Base-by-base conservation (phyloP, 371 early-diverging fungal genomes). In the Lichtheimia ramosa region DNA sequence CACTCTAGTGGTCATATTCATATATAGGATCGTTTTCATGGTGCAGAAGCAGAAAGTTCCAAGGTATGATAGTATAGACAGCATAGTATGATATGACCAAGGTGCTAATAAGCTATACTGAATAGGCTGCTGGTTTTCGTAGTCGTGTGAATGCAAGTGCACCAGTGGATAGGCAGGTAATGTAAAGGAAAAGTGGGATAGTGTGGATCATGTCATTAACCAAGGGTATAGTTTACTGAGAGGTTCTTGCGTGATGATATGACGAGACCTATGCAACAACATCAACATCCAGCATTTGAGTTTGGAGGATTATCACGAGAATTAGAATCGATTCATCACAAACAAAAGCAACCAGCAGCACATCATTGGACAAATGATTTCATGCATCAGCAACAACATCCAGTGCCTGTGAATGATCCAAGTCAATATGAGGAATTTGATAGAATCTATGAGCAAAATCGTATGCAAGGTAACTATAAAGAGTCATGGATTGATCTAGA, bases 311-410 rank as follows among this genome's bases (percentile, higher is more conserved):
- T 90, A 59, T 64, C 63, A 42, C 71, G 74, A 49, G 90, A 88
- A 62, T 67, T 90, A 21, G 83, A 85, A 25, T 46, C 59, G 5
- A 79, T 88, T 48, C 46, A 46, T 34, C 34, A 34, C 34, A 34
- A 34, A 34, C 65, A 63, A 43, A 25, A 43, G 20, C 46, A n/a
- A 46, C 46, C n/a, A 8, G 46, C n/a, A 8, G 46, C 34, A 10
- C 34, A 64, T 14, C 79, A 83, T 62, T 92, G 92, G 92, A 80
- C 89, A 5, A 57, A 68, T 39, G 91, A 91, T 57, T 92, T 92
- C 67, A 77, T 81, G 71, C 81, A 78, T 18, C 85, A 87, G 27
- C 68, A 87, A 34, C 68, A 73, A 61, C 58, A 66, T 51, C 57
- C 40, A 54, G 59, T 58, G 62, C 73, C 57, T 21, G 69, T 63